Base-by-base conservation (phyloP, 805 yeast species). In the Yarrowia sp. region DNA sequence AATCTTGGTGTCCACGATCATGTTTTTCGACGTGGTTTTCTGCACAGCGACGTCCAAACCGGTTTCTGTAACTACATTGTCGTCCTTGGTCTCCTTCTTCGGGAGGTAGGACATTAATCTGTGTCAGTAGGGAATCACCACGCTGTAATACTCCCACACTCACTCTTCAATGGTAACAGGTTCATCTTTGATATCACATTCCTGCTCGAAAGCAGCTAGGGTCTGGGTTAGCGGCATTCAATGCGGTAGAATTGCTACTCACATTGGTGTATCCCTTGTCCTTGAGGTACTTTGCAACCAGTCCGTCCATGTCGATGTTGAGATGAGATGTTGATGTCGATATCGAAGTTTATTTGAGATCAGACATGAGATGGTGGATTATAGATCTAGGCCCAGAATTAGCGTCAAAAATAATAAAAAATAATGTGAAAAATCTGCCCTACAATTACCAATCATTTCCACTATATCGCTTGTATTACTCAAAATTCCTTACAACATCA, bases 91-190 rank as follows among this genome's bases (percentile, higher is more conserved):
- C 14, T 27, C 36, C 27, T 27, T 55, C 25, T 55, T 39, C 7
- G 58, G 58, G 1, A 49, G 31, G 18, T 49, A 49, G 9, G 29
- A 9, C 58, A 49, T 49, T 16, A 49, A n/a, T 49, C 58, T 49
- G 31, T 16, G 58, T 49, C 33, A 49, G 55, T 6, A 46, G 27
- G 21, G 35, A 13, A 14, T 31, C 16, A 31, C 10, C 35, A n/a
- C n/a, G n/a, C n/a, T n/a, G n/a, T n/a, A n/a, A n/a, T n/a, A n/a
- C 13, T 14, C 13, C 6, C 16, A 13, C 10, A 33, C 58, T 49
- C 58, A 49, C 58, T 49, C 58, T 24, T 49, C 58, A 32, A 49
- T 49, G 16, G 58, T 49, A 8, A 49, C 25, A 6, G 58, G 41
- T 13, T 49, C 58, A 33, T 49, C 32, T 33, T 24, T 32, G 41